Percentiles rank a stretch among this genome's conserved stretches.
These are phyloP conservation scores for Ceratocystis ficicola DNA, from an alignment of 2,329 filamentous ascomycete genomes.

Conservation along the genomic window DNA sequence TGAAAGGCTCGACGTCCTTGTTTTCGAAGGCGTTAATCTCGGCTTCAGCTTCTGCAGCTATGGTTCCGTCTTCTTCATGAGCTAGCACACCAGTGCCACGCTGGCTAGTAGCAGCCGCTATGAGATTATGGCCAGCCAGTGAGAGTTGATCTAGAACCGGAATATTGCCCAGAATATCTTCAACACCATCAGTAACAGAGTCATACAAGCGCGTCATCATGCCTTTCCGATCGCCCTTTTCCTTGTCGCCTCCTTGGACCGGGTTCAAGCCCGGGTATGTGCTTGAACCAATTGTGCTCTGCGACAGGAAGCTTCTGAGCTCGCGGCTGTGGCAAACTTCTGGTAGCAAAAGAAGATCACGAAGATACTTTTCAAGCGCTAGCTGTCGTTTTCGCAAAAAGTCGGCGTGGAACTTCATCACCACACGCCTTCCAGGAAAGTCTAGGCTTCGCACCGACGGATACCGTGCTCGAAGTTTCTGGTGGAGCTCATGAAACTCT, in stretches of 20 bases:
- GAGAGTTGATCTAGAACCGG: slow-evolving; percentile 91
- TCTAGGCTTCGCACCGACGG: slow-evolving; percentile 79
- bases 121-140: slow-evolving; percentile 79
- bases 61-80: slow-evolving; percentile 40
- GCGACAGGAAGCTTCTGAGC: slow-evolving; percentile 81
- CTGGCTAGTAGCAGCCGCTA: slow-evolving; percentile 60
- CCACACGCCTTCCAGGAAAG: slow-evolving; percentile 80
- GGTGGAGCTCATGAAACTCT: slow-evolving; percentile 92
- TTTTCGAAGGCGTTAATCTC: slow-evolving; percentile 89
- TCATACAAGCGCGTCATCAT: slow-evolving; percentile 93
- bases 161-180: slow-evolving; percentile 92
- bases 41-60: slow-evolving; percentile 68
- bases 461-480: slow-evolving; percentile 72
- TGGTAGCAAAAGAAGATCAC: slow-evolving; percentile 69
- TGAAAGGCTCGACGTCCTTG: slow-evolving; percentile 81
- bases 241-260: slow-evolving; percentile 43
- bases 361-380: slow-evolving; percentile 75
- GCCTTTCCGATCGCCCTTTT: slow-evolving; percentile 51
- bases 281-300: slow-evolving; percentile 57
- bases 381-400: slow-evolving; percentile 80
- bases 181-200: slow-evolving; percentile 94
- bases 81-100: slow-evolving; percentile 43
- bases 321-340: slow-evolving; percentile 92
- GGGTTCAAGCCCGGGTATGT: background rate
- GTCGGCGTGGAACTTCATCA: slow-evolving; percentile 93